Percentiles rank a stretch among this genome's conserved stretches.
phyloP scores from a whole-genome alignment of 495 filamentous ascomycete genomes.

The Aspergillus nanangensis region DNA sequence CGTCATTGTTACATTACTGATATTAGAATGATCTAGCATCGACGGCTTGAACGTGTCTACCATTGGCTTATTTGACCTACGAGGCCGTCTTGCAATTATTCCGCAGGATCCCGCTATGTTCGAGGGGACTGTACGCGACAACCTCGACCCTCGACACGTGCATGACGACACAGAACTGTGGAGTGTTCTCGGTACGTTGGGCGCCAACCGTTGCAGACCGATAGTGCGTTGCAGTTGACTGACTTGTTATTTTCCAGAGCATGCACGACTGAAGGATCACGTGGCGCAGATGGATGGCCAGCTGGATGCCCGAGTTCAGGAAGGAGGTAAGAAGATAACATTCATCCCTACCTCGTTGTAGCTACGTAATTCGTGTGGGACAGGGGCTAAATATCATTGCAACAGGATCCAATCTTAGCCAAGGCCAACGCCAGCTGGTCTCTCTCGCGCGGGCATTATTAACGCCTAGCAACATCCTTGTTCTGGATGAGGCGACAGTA shows the following conservation, averaged over 20 bases:
- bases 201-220: constrained; percentile 7
- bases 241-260: constrained; percentile 53
- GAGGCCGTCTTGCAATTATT: constrained; percentile 92
- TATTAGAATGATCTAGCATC: constrained; percentile 48
- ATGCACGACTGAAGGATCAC: constrained; percentile 90
- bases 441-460: constrained; percentile 90
- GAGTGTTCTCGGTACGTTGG: constrained; percentile 81
- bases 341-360: too few relatives aligned
- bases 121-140: constrained; percentile 92
- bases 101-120: constrained; percentile 98
- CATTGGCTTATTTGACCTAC: constrained; percentile 85
- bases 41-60: constrained; percentile 84
- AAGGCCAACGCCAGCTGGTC: constrained; percentile 79
- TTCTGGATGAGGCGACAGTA: constrained; percentile 92
- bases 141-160: constrained; percentile 90
- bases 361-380: too few relatives aligned
- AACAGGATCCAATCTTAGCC: constrained; percentile 56
- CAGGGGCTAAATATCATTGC: too few relatives aligned
- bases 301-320: constrained; percentile 83
- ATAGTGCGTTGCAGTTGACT: constrained; percentile 5
- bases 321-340: constrained; percentile 76
- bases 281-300: constrained; percentile 82
- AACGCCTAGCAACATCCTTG: constrained; percentile 93
- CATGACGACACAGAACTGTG: constrained; percentile 98
- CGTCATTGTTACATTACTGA: not conserved